Base-by-base conservation (phyloP, 2,329 filamentous ascomycete genomes). In the Fusarium vanettenii region DNA sequence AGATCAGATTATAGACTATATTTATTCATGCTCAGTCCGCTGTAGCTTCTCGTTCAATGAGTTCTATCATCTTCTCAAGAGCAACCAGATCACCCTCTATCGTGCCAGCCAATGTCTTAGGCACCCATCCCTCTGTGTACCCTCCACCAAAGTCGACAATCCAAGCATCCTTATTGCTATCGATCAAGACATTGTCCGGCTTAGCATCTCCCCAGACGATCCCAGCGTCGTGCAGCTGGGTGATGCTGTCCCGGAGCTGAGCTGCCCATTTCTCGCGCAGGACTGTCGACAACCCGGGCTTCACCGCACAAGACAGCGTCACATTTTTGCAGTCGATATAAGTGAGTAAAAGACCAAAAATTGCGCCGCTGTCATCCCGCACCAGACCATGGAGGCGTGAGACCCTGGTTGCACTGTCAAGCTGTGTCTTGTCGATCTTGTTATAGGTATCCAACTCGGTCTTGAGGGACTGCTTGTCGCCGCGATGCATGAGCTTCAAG, bases 271-370 rank as follows among this genome's bases (percentile, higher is more conserved):
- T 69, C 31, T 60, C 16, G 20, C 45, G 48, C 16, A 66, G 27
- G 18, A 6, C 3, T 3, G 6, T 60, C 13, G 61, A 8, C 20
- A 29, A 52, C 4, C 48, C 50, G 10, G 67, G 52, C 35, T 70
- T 48, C 5, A 52, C 31, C 7, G 72, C 61, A 37, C 63, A 73
- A 11, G 52, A 31, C 2, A 75, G 20, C 6, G 67, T 73, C 20
- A 22, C 5, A 16, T n/a, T 6, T 56, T 37, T 16, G 35, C 70
- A 72, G 37, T 75, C 52, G 22, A 76, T 66, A 11, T 76, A 73
- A 4, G 60, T 69, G n/a, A 78, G 69, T 6, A 78, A 60, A 41
- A 78, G 68, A 4, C 67, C 74, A 39, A 69, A 63, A 7, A 73
- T 62, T 2, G 27, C 6, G 10, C 66, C 64, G 3, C 16, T n/a